Percentiles rank a stretch among this genome's conserved stretches.
Conservation (phyloP, 371 early-diverging fungal species). For the Capillidium heterosporum region DNA sequence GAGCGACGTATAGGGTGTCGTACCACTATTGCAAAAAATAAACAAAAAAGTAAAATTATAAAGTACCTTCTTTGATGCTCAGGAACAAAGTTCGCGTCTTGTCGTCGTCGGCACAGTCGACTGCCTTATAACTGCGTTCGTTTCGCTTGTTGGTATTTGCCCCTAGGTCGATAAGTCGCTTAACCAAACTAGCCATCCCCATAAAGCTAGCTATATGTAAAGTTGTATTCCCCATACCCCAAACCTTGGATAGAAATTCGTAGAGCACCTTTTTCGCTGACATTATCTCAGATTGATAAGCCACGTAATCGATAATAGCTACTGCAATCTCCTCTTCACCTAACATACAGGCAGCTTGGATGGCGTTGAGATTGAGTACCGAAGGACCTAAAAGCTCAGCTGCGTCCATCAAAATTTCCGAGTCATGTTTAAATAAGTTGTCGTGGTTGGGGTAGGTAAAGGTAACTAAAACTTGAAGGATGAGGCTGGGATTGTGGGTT, state of each 20-base stretch:
- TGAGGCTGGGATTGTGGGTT: conserved; percentile 7
- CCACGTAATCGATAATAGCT: conserved; percentile 36
- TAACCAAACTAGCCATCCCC: conserved; percentile 41
- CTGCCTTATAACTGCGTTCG: conserved; percentile 30
- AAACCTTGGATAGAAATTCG: conserved; percentile 44
- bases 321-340: conserved; percentile 41
- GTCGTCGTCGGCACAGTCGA: conserved; percentile 49
- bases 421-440: conserved; percentile 25
- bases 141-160: conserved; percentile 32
- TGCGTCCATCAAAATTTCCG: conserved; percentile 31
- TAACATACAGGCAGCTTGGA: conserved; percentile 37
- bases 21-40: background rate
- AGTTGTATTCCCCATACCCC: conserved; percentile 46
- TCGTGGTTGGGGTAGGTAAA: conserved; percentile 32
- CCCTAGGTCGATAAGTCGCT: conserved; percentile 32
- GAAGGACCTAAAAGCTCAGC: conserved; percentile 32
- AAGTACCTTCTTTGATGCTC: conserved; percentile 24
- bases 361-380: conserved; percentile 25
- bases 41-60: background rate
- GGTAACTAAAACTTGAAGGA: conserved; percentile 30
- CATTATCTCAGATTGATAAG: conserved; percentile 25
- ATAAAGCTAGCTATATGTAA: conserved; percentile 50
- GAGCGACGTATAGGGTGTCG: background rate
- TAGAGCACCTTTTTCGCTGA: conserved; percentile 34
- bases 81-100: conserved; percentile 25